A percentile compares a stretch with the other conserved stretches of the same genome.
Conservation (phyloP, 2,329 filamentous ascomycete species). For the Fusarium napiforme region DNA sequence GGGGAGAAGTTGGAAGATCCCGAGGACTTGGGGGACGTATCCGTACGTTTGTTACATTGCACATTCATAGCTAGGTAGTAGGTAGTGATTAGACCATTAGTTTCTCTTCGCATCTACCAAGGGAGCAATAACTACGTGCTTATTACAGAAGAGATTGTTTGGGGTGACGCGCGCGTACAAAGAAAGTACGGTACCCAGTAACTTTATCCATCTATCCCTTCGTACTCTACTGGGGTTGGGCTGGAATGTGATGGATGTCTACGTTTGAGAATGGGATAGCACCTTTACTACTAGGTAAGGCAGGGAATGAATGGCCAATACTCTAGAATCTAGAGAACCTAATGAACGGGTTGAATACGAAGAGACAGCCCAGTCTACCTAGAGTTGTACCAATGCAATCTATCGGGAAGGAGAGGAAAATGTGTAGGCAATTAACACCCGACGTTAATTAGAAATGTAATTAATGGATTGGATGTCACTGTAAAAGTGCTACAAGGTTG, state of each 20-base stretch:
- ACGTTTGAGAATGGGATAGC: not conserved
- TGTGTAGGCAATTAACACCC: not conserved
- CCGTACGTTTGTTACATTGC: not conserved
- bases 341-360: not conserved
- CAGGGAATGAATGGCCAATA: not conserved
- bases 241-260: constrained; percentile 16
- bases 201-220: not conserved
- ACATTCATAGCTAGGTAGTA: not conserved
- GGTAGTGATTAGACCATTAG: not conserved
- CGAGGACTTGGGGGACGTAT: not conserved
- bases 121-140: not conserved
- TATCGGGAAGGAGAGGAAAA: not conserved
- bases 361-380: not conserved
- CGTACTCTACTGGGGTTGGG: not conserved
- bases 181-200: not conserved
- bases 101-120: not conserved
- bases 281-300: not conserved
- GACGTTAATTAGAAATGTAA: not conserved
- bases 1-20: constrained; percentile 12
- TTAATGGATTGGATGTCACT: not conserved
- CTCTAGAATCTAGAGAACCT: not conserved
- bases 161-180: constrained; percentile 13
- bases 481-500: constrained; percentile 1
- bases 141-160: constrained; percentile 5
- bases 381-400: not conserved